These are phyloP conservation scores for Exophiala calicioides DNA, from an alignment of 2,329 filamentous ascomycete species.

Conservation along the genomic window DNA sequence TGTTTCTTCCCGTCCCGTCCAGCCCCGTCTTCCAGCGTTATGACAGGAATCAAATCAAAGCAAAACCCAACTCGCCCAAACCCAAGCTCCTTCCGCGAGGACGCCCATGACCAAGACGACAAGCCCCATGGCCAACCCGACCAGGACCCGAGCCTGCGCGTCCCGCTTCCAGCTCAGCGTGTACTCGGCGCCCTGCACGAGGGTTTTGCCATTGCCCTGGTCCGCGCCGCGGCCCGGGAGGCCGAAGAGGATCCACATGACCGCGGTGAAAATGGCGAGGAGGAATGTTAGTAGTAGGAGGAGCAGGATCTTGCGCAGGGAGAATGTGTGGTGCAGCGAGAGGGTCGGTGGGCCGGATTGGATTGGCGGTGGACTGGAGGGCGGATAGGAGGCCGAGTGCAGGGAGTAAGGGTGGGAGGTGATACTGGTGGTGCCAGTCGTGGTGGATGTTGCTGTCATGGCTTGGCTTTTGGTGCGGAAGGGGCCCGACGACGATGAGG, in stretches of 20 bases:
- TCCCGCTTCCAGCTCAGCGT: conserved; percentile 25
- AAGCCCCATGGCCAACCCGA: conserved; percentile 29
- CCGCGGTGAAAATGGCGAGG: conserved; percentile 18
- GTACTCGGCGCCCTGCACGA: conserved; percentile 7
- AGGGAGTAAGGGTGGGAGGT: background rate
- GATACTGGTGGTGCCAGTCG: background rate
- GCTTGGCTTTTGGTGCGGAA: conserved; percentile 15
- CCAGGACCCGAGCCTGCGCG: conserved; percentile 24
- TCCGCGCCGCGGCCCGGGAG: conserved; percentile 25
- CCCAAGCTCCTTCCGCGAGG: conserved; percentile 23
- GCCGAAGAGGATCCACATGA: conserved; percentile 32
- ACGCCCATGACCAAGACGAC: conserved; percentile 24
- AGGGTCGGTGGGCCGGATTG: conserved; percentile 11
- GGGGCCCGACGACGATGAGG: background rate
- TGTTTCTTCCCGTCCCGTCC: too few species aligned
- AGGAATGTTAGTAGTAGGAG: conserved; percentile 15
- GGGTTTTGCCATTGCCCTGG: conserved; percentile 16
- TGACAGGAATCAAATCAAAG: too few species aligned
- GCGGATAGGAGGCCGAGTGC: background rate
- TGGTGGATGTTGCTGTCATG: conserved; percentile 3
- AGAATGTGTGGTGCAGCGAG: conserved; percentile 27
- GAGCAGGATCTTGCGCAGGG: conserved; percentile 13
- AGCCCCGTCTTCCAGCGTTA: too few species aligned
- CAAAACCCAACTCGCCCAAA: conserved; percentile 29
- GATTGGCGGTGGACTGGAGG: background rate